These are phyloP conservation scores for Colletotrichum sojae DNA, from an alignment of 2,329 filamentous ascomycete species.

Conservation along the genomic window DNA sequence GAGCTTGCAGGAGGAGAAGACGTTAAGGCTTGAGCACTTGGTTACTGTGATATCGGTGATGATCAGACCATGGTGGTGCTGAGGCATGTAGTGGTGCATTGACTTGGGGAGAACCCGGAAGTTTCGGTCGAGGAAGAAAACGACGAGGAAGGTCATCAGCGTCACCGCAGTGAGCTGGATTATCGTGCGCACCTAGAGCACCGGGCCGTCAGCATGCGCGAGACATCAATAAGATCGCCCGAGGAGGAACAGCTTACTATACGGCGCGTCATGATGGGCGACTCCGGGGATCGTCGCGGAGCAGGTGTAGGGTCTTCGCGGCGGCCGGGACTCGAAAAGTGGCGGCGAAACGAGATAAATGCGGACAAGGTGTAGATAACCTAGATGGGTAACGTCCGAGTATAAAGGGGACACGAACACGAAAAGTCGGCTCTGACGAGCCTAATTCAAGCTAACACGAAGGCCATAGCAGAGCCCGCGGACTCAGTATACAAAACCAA, in stretches of 20 bases:
- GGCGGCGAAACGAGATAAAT: conserved; percentile 16
- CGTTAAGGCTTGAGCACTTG: conserved; percentile 81
- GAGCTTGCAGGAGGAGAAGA: conserved; percentile 82
- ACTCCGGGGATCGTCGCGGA: conserved; percentile 22
- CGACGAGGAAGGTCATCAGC: conserved; percentile 76
- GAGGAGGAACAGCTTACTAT: conserved; percentile 37
- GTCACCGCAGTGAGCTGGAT: conserved; percentile 80
- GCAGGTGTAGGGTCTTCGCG: background rate
- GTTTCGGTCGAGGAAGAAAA: conserved; percentile 88
- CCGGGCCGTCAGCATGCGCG: background rate
- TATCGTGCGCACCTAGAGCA: conserved; percentile 73
- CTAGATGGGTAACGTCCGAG: too few species aligned
- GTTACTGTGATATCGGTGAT: conserved; percentile 88
- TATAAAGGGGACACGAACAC: conserved; percentile 21
- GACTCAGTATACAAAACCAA: conserved; percentile 9
- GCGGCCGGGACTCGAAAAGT: background rate
- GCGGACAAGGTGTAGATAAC: background rate
- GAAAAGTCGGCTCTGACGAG: conserved; percentile 39
- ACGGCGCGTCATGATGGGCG: conserved; percentile 44
- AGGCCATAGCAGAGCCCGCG: conserved; percentile 39
- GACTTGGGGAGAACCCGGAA: conserved; percentile 88
- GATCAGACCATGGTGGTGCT: conserved; percentile 86
- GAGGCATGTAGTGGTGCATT: conserved; percentile 89
- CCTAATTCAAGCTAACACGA: conserved; percentile 34
- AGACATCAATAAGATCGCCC: background rate